Conservation (phyloP, 495 filamentous ascomycete species). For the Talaromyces trachyspermus region DNA sequence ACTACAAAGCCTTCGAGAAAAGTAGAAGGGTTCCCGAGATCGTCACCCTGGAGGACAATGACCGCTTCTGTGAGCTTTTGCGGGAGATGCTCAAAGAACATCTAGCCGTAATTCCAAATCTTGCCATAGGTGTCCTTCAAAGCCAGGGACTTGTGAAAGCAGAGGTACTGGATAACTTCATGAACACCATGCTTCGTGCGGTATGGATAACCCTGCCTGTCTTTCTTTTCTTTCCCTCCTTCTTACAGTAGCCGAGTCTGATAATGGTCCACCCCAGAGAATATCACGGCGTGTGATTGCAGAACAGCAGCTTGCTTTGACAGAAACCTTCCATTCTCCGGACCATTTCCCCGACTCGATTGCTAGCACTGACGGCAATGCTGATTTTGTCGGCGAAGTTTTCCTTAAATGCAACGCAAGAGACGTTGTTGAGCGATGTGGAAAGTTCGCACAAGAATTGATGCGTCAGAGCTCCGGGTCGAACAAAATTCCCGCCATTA, state of each 20-base stretch:
- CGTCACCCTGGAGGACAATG: constrained; percentile 82
- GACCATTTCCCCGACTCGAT: constrained; percentile 86
- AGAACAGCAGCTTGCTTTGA: constrained; percentile 94
- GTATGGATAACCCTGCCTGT: constrained; percentile 47
- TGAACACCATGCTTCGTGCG: constrained; percentile 87
- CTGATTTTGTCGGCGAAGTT: constrained; percentile 90
- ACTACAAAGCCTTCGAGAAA: constrained; percentile 89
- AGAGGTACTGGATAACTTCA: constrained; percentile 81
- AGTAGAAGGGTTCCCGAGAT: constrained; percentile 80
- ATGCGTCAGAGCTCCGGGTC: constrained; percentile 64
- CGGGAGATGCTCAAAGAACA: constrained; percentile 76
- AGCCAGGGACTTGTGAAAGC: constrained; percentile 69
- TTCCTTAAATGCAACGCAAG: constrained; percentile 90
- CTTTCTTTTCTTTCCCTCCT: too few species aligned
- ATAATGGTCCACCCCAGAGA: constrained; percentile 41
- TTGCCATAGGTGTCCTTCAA: constrained; percentile 91
- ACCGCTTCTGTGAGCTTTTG: constrained; percentile 75
- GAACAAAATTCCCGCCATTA: constrained; percentile 68
- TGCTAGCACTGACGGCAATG: constrained; percentile 51
- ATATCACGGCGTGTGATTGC: constrained; percentile 96
- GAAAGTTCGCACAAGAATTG: constrained; percentile 60
- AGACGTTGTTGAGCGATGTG: constrained; percentile 81
- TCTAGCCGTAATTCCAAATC: constrained; percentile 82
- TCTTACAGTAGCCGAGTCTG: too few species aligned
- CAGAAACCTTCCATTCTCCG: constrained; percentile 86